Conservation (phyloP, 208 protist species). For the Phytomonas sp. region DNA sequence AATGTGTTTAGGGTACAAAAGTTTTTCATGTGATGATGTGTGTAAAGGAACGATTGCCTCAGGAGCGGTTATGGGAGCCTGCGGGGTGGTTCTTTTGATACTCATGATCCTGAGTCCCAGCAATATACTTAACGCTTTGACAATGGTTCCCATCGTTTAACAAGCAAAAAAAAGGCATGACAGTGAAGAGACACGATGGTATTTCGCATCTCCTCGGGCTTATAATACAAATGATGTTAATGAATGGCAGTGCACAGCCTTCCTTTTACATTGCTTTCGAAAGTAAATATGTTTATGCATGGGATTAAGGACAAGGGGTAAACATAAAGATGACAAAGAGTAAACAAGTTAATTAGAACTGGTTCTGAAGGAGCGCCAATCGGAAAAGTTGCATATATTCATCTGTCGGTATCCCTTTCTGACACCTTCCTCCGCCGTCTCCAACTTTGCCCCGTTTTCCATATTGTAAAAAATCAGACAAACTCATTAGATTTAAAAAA, state of each 20-base stretch:
- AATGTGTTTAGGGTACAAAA: conserved; percentile 16
- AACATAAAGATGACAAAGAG: not conserved
- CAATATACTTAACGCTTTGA: conserved; percentile 39
- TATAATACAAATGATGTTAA: not conserved
- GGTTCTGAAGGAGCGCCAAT: not conserved
- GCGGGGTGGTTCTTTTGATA: conserved; percentile 17
- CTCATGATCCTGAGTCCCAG: conserved; percentile 33
- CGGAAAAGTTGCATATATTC: not conserved
- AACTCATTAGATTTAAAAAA: not conserved
- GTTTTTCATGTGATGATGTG: conserved; percentile 35
- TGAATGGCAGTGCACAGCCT: not conserved
- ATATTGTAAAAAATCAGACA: not conserved
- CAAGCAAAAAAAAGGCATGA: conserved; percentile 5
- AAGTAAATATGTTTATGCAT: not conserved
- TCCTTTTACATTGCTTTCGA: not conserved
- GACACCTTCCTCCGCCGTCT: not conserved
- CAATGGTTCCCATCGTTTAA: conserved; percentile 39
- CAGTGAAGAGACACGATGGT: not conserved
- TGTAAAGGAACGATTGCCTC: conserved; percentile 61
- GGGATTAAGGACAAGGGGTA: not conserved
- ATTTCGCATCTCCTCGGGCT: not conserved
- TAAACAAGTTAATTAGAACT: not conserved
- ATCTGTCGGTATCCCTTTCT: not conserved
- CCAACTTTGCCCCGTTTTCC: not conserved
- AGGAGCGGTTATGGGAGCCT: conserved; percentile 30